A percentile compares a stretch with the other conserved stretches of the same genome.
These are phyloP conservation scores for Vickermania ingenoplastis DNA, from an alignment of 208 protist species.

Conservation along the genomic window DNA sequence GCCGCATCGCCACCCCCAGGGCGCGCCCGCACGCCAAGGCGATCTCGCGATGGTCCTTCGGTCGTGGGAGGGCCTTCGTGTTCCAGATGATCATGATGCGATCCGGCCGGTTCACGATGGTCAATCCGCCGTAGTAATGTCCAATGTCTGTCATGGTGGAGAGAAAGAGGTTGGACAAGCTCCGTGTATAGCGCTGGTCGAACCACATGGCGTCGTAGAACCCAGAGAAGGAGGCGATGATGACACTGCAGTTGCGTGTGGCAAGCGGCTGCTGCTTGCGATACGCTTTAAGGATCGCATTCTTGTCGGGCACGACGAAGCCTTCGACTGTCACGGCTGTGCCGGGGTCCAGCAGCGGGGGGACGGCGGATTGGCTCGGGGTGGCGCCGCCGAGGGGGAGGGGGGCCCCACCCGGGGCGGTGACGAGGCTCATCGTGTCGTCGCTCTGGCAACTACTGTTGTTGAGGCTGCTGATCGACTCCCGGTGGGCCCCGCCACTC, in stretches of 20 bases:
- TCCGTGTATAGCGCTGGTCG: background rate
- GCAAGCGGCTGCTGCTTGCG: background rate
- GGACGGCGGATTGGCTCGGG: background rate
- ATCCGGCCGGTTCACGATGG: constrained; percentile 23
- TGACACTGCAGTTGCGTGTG: background rate
- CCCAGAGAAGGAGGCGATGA: background rate
- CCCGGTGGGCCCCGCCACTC: no score
- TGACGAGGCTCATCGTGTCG: background rate
- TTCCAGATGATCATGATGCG: constrained; percentile 39
- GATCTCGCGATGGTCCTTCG: constrained; percentile 5
- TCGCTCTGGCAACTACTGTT: background rate
- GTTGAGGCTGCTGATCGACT: no score
- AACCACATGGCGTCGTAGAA: constrained; percentile 1
- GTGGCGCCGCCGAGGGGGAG: background rate
- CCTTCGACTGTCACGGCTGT: background rate
- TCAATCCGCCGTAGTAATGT: constrained; percentile 15
- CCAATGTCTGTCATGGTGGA: constrained; percentile 14
- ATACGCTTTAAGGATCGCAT: background rate
- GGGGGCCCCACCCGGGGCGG: background rate
- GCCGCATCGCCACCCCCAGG: constrained; percentile 2
- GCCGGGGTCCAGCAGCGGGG: background rate
- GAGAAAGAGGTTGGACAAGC: constrained; percentile 19
- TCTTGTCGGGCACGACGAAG: background rate
- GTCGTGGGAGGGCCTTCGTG: constrained; percentile 3
- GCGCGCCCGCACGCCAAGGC: background rate